Base-by-base conservation (phyloP, 2,329 filamentous ascomycete genomes). In the Fusarium sp. region DNA sequence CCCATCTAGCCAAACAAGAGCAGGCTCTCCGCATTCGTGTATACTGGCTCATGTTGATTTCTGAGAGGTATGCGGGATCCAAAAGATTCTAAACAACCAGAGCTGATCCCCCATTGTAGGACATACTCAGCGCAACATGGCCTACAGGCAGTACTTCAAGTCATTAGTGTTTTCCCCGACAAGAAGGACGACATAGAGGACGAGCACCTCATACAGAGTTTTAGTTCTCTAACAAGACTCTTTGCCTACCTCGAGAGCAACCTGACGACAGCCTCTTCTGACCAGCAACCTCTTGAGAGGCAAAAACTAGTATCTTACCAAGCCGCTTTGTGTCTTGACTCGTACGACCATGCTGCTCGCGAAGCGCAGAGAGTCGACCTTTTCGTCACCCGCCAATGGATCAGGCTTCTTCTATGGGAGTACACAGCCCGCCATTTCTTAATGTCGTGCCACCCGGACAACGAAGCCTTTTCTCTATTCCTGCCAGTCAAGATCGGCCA, bases 311-410 rank as follows among this genome's bases (percentile, higher is more conserved):
- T 68, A 13, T 61, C 60, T 5, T 66, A 59, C n/a, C 66, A 71
- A 43, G 49, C 60, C 2, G 66, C 57, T 3, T 21, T 71, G 3
- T 57, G 60, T 6, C 19, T 61, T 2, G 65, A 67, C 14, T 45
- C 58, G 1, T 43, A 66, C 9, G 59, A 56, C 9, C 54, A 62
- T 2, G 59, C 47, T 13, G 57, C 63, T 9, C 63, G 58, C 9
- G 70, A 72, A 43, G 53, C 65, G 1, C 70, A 72, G 43, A 43
- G 61, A 5, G 70, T 72, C 0, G 69, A 71, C 14, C 21, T 71
- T 6, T 70, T 69, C 35, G 69, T 72, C 3, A 70, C 70, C 3
- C 62, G 68, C 3, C 68, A 72, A 42, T 72, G 70, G 70, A 66
- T 72, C 19, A 61, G 66, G 5, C 57, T 72, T 0, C 61, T 72